These are phyloP conservation scores for Mrakia blollopis DNA, from an alignment of 768 basidiomycete genomes.

Conservation along the genomic window DNA sequence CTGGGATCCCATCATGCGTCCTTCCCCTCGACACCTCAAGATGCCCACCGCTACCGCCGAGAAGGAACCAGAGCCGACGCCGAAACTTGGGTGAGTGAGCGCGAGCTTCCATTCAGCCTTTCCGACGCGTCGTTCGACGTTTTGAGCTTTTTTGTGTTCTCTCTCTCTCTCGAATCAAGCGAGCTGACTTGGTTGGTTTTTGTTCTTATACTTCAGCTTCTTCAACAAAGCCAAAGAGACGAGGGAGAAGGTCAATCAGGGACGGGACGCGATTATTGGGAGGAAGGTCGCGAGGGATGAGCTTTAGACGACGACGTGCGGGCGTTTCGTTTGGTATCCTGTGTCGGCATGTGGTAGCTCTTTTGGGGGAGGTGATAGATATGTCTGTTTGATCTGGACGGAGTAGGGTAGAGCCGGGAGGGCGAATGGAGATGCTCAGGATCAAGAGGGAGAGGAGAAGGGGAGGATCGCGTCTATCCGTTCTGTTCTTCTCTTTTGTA, in stretches of 20 bases:
- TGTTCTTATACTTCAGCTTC: not conserved
- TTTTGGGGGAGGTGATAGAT: too few species aligned
- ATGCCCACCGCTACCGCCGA: too few species aligned
- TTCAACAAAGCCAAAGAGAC: not conserved
- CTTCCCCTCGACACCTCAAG: not conserved
- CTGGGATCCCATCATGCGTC: conserved; percentile 6
- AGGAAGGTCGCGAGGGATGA: conserved; percentile 2
- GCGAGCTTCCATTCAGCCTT: not conserved
- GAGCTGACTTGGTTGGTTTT: not conserved
- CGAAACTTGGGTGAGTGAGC: not conserved
- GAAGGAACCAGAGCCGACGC: not conserved
- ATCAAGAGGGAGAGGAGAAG: too few species aligned
- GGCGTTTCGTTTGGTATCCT: too few species aligned
- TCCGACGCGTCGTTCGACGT: not conserved
- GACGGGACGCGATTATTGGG: not conserved
- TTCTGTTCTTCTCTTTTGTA: too few species aligned
- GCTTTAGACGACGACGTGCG: not conserved
- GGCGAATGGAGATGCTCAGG: too few species aligned
- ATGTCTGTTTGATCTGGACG: too few species aligned
- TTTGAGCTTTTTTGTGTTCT: too few species aligned
- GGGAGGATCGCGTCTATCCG: too few species aligned
- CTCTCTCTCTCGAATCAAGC: not conserved
- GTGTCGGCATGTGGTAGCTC: too few species aligned
- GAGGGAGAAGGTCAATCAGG: not conserved
- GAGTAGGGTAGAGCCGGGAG: too few species aligned